Base-by-base conservation (phyloP, 768 basidiomycete species). In the Gelatoporia subvermispora region DNA sequence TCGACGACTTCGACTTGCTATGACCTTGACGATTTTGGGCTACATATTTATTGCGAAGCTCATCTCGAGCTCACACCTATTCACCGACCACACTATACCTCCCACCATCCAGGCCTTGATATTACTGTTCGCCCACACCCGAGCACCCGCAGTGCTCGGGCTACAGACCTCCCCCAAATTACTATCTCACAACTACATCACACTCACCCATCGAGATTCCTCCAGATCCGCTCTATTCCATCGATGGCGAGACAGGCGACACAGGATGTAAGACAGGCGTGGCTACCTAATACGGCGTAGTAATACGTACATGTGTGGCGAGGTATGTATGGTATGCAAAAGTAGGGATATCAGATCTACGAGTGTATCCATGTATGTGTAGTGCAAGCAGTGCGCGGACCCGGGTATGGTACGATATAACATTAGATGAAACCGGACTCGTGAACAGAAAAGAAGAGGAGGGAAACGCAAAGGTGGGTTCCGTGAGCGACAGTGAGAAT, bases 1-100 rank as follows among this genome's bases (percentile, higher is more conserved):
- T 96, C 50, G 94, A 97, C 70, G 94, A 97, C 67, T 96, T 88
- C 68, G 93, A 96, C 67, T 66, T 96, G 48, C 67, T 95, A 44
- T 94, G 50, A 51, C 15, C n/a, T 20, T 13, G 13, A 13, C 13
- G 7, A 31, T 31, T 31, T 31, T 31, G 28, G 13, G 17, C 20
- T 43, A 40, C 13, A 16, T 16, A 5, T 16, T 39, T 39, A 39
- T 22, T 39, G 5, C 21, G 17, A 16, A 5, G 38, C 38, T 22
- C n/a, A 7, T 16, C n/a, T 39, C 17, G 5, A 16, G 28, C 13
- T 31, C 13, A 13, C 5, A 13, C 7, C 5, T 31, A 31, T 13
- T 13, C 5, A 31, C 28, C 13, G 28, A 13, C 7, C 7, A 31
- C 28, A 31, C 13, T 13, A 31, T 13, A 31, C 7, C 28, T 31